Base-by-base conservation (phyloP, 2,329 filamentous ascomycete genomes). In the Aspergillus ochraceoroseus region DNA sequence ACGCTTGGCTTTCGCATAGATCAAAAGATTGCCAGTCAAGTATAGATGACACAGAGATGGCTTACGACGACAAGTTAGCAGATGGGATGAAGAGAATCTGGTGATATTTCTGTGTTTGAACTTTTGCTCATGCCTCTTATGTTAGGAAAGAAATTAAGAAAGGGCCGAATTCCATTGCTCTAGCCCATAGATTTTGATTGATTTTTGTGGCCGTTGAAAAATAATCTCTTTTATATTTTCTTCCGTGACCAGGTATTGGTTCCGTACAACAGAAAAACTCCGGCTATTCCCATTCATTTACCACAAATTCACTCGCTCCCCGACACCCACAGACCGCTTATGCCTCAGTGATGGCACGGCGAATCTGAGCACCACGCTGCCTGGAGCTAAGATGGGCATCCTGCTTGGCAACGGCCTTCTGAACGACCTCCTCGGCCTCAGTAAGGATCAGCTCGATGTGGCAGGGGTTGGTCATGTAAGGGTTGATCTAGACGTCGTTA, bases 401-500 rank as follows among this genome's bases (percentile, higher is more conserved):
- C 59, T 81, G 80, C 62, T 75, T 74, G 53, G 74, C 77, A 61
- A 81, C 77, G 59, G 82, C 82, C 84, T 98, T 98, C 76, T 89
- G 80, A 63, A 98, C 87, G 62, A 85, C 81, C 81, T 98, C 94
- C 68, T 94, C 85, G 64, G 79, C 88, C 82, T 98, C 94, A 68
- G 90, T 95, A 63, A 98, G 82, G 82, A 98, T 98, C 65, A 98
- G 79, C 80, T 98, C 94, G 73, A 98, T 95, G 84, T 98, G 92
- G 86, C 90, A 98, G 61, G 92, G 92, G 83, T 94, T 94, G 61
- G 89, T 95, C 94, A 98, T 96, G 83, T 96, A 98, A 54, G 92
- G 92, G 84, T 98, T 98, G 79, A 98, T 98, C 89, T 95, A 69
- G 17, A 26, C 15, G 25, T 11, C 19, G 28, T 38, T 17, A 38